A percentile compares a stretch with the other conserved stretches of the same genome.
These are phyloP conservation scores for Microbotryum violaceum DNA, from an alignment of 1,284 basidiomycete genomes.

Conservation along the genomic window DNA sequence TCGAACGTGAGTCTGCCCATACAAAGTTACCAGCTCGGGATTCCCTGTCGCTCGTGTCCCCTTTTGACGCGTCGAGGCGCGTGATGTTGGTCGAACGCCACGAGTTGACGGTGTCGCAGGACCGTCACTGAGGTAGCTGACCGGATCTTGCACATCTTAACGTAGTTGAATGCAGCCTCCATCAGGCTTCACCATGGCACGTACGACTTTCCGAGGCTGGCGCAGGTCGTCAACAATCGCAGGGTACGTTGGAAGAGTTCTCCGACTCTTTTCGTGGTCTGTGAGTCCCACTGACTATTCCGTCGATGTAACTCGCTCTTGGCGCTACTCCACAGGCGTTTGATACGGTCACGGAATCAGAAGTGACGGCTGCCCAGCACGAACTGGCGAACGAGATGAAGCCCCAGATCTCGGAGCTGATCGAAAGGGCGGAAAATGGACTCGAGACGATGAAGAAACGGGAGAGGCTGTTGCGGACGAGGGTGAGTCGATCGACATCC, in stretches of 20 bases:
- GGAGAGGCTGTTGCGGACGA: constrained; percentile 17
- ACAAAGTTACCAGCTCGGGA: no score
- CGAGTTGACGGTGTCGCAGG: background rate
- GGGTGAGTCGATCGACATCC: constrained; percentile 7
- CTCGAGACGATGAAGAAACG: constrained; percentile 25
- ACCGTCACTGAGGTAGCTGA: background rate
- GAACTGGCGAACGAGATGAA: constrained; percentile 28
- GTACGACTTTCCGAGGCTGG: constrained; percentile 5
- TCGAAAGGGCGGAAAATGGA: constrained; percentile 25
- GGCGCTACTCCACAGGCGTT: constrained; percentile 9
- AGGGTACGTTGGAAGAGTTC: background rate
- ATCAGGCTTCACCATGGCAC: constrained; percentile 1
- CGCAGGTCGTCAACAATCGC: background rate
- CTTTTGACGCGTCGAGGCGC: background rate
- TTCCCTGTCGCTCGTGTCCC: no score
- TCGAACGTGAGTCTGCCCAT: background rate
- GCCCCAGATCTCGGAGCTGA: constrained; percentile 32
- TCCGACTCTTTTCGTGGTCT: background rate
- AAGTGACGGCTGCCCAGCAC: constrained; percentile 23
- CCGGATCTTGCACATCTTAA: background rate
- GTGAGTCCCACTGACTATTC: background rate
- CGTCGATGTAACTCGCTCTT: background rate
- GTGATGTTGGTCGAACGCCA: no score
- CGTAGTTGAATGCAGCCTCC: background rate
- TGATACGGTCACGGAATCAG: constrained; percentile 29